Conservation (phyloP, 2,329 filamentous ascomycete genomes). For the Sarocladium brachiariae region DNA sequence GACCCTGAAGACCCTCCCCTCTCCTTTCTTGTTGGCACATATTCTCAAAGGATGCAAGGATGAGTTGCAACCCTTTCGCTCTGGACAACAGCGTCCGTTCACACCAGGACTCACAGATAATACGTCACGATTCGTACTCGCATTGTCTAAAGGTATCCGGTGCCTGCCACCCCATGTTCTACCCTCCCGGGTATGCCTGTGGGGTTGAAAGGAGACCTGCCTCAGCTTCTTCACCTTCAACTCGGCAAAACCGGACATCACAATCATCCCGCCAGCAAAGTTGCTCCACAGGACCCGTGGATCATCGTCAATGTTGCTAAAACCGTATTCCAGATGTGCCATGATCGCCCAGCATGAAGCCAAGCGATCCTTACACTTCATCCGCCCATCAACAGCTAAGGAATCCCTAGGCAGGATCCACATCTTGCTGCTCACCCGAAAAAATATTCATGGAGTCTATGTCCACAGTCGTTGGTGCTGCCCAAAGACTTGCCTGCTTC, state of each 20-base stretch:
- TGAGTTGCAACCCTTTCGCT: background rate
- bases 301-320: background rate
- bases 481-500: too few species aligned
- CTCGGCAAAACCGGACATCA: background rate
- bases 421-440: too few species aligned
- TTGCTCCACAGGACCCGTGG: background rate
- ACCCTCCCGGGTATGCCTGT: background rate
- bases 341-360: background rate
- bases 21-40: background rate
- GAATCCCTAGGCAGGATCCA: too few species aligned
- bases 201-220: background rate
- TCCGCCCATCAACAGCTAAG: too few species aligned
- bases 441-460: too few species aligned
- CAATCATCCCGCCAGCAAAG: background rate
- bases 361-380: background rate
- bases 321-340: background rate
- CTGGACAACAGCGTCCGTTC: background rate
- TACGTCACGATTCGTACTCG: too few species aligned
- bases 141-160: too few species aligned
- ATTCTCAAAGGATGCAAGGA: background rate
- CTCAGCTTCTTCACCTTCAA: slow-evolving; percentile 1
- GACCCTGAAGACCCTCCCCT: slow-evolving; percentile 9
- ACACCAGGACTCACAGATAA: too few species aligned
- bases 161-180: too few species aligned
- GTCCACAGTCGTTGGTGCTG: too few species aligned